A percentile compares a stretch with the other conserved stretches of the same genome.
phyloP scores from a whole-genome alignment of 352 stramenopile species.

The Phytophthora macrochlamydospora region DNA sequence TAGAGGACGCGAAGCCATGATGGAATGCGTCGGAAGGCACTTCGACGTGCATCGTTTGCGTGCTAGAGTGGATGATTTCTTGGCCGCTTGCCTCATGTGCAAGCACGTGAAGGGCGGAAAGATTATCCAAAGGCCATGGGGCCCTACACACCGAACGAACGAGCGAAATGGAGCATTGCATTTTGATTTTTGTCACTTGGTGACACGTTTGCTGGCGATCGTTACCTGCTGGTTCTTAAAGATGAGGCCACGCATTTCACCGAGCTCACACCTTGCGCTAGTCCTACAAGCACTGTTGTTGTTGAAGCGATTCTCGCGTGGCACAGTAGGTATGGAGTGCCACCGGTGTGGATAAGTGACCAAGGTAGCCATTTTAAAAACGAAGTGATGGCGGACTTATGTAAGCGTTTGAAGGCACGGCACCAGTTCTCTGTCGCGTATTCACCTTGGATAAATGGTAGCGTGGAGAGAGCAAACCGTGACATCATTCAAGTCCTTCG shows the following conservation, averaged over 20 bases:
- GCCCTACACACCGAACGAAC: slow-evolving; percentile 2
- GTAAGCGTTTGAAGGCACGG: neutral
- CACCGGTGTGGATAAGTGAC: slow-evolving; percentile 30
- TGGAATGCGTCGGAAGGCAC: neutral
- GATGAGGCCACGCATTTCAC: slow-evolving; percentile 35
- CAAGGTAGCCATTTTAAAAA: slow-evolving; percentile 45
- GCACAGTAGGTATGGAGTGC: slow-evolving; percentile 30
- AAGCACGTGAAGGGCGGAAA: slow-evolving; percentile 24
- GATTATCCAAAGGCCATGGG: slow-evolving; percentile 15
- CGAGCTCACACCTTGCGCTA: slow-evolving; percentile 26
- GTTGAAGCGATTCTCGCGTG: slow-evolving; percentile 30
- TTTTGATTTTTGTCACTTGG: slow-evolving; percentile 40
- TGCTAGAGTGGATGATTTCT: slow-evolving; percentile 10
- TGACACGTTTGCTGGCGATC: slow-evolving; percentile 11
- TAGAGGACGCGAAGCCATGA: no score
- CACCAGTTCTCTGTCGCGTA: slow-evolving; percentile 33
- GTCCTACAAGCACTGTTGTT: slow-evolving; percentile 7
- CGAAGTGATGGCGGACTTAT: slow-evolving; percentile 19
- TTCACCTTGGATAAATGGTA: slow-evolving; percentile 37
- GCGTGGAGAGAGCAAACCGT: slow-evolving; percentile 33
- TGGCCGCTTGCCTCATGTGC: slow-evolving; percentile 24
- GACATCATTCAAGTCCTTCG: slow-evolving; percentile 34
- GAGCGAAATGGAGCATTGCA: slow-evolving; percentile 36
- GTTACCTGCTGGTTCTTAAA: slow-evolving; percentile 40
- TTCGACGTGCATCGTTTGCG: slow-evolving; percentile 2